phyloP scores from a whole-genome alignment of 192 early-diverging fungal genomes.

The Gigaspora rosea region DNA sequence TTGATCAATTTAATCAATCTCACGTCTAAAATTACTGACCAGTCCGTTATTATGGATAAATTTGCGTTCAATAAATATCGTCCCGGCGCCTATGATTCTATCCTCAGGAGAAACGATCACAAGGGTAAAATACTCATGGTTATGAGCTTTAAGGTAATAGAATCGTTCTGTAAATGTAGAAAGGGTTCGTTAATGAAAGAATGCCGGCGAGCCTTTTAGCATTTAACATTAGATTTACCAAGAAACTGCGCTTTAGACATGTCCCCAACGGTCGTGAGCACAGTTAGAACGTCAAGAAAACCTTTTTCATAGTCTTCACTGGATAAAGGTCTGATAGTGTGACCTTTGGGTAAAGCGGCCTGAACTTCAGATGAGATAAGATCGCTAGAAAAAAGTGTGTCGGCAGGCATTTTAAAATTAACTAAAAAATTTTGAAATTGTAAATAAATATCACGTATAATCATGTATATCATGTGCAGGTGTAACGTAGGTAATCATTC shows the following conservation, averaged over 20 bases:
- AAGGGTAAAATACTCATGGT: conserved; percentile 78
- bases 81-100: conserved; percentile 76
- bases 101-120: conserved; percentile 74
- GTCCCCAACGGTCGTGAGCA: conserved; percentile 74
- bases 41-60: conserved; percentile 79
- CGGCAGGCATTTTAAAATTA: not conserved
- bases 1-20: not conserved
- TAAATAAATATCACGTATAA: no score
- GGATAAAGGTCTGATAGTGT: conserved; percentile 67
- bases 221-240: conserved; percentile 43
- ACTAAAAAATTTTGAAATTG: no score
- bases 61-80: conserved; percentile 82
- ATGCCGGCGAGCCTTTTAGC: no score
- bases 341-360: conserved; percentile 60
- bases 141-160: conserved; percentile 73
- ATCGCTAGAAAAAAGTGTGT: conserved; percentile 56
- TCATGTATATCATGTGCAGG: no score
- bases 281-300: conserved; percentile 59
- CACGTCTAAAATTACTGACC: conserved; percentile 42
- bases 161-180: conserved; percentile 57
- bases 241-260: conserved; percentile 68
- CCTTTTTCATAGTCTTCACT: conserved; percentile 76
- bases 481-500: no score
- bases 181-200: not conserved
- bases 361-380: conserved; percentile 74